Conservation (phyloP, 2,329 filamentous ascomycete species). For the Lachnellula suecica region DNA sequence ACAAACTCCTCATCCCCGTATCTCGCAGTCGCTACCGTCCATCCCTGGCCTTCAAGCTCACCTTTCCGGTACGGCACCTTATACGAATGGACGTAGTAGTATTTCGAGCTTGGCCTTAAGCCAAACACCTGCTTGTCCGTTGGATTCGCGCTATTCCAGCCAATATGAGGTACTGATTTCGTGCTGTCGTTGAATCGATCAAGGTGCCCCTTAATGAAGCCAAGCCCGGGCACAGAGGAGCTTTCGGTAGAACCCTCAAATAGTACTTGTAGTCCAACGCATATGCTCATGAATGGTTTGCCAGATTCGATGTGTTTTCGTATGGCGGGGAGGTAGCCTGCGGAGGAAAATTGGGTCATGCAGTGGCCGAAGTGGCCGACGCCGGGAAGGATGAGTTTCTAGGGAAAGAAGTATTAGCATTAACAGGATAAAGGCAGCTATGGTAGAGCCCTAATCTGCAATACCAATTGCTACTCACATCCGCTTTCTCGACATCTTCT, state of each 20-base stretch:
- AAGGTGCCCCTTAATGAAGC: constrained; percentile 69
- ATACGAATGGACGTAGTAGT: constrained; percentile 98
- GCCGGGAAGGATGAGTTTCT: constrained; percentile 93
- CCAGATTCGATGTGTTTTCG: constrained; percentile 78
- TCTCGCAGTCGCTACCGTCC: constrained; percentile 85
- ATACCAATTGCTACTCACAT: constrained; percentile 54
- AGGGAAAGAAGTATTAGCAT: too few species aligned
- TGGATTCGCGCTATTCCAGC: constrained; percentile 90
- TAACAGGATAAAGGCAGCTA: too few species aligned
- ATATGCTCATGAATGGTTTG: constrained; percentile 99
- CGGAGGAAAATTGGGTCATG: constrained; percentile 76
- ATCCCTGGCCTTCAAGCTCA: constrained; percentile 76
- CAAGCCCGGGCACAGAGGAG: constrained; percentile 68
- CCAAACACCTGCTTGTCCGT: constrained; percentile 68
- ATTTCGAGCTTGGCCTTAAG: constrained; percentile 79
- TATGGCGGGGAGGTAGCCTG: constrained; percentile 82
- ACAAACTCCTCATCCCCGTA: constrained; percentile 91
- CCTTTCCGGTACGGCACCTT: constrained; percentile 74
- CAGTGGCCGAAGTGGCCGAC: constrained; percentile 99
- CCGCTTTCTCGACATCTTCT: constrained; percentile 78
- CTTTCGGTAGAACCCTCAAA: constrained; percentile 86
- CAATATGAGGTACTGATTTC: constrained; percentile 98
- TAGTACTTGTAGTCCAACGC: constrained; percentile 88
- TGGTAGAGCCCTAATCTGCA: too few species aligned
- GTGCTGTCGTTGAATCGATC: constrained; percentile 72